phyloP scores from a whole-genome alignment of 2,329 filamentous ascomycete species.

The Mycosphaerella sp. region DNA sequence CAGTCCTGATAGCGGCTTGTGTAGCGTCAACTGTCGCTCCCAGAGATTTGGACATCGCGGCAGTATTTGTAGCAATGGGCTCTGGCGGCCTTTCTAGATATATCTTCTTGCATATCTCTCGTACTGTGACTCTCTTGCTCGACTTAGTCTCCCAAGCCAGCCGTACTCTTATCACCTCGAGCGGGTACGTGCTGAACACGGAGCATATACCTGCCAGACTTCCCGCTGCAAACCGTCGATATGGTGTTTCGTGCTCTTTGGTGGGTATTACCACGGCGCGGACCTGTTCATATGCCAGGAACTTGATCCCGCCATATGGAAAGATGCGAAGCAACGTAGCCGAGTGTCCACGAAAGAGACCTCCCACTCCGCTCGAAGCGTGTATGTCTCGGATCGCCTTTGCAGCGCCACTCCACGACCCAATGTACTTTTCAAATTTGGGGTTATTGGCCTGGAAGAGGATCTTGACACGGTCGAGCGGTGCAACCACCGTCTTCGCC shows the following conservation, averaged over 20 bases:
- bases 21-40: constrained; percentile 42
- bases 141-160: constrained; percentile 88
- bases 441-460: constrained; percentile 95
- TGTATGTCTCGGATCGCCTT: constrained; percentile 81
- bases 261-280: constrained; percentile 68
- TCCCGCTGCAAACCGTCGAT: constrained; percentile 67
- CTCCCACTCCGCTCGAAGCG: constrained; percentile 60
- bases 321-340: constrained; percentile 92
- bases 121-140: constrained; percentile 61
- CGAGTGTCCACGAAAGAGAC: constrained; percentile 88
- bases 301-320: constrained; percentile 96
- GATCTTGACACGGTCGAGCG: constrained; percentile 96
- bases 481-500: constrained; percentile 90
- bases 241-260: constrained; percentile 68
- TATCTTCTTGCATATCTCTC: constrained; percentile 76
- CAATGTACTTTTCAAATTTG: constrained; percentile 86
- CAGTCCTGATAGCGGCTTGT: constrained; percentile 42
- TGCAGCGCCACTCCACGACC: constrained; percentile 79
- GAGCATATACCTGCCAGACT: constrained; percentile 76
- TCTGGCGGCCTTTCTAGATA: constrained; percentile 63
- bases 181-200: constrained; percentile 92
- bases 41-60: constrained; percentile 22
- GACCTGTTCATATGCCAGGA: constrained; percentile 95
- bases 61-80: constrained; percentile 16
- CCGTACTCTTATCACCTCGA: constrained; percentile 88